Conservation (phyloP, 495 filamentous ascomycete species). For the Parathielavia hyrcaniae region DNA sequence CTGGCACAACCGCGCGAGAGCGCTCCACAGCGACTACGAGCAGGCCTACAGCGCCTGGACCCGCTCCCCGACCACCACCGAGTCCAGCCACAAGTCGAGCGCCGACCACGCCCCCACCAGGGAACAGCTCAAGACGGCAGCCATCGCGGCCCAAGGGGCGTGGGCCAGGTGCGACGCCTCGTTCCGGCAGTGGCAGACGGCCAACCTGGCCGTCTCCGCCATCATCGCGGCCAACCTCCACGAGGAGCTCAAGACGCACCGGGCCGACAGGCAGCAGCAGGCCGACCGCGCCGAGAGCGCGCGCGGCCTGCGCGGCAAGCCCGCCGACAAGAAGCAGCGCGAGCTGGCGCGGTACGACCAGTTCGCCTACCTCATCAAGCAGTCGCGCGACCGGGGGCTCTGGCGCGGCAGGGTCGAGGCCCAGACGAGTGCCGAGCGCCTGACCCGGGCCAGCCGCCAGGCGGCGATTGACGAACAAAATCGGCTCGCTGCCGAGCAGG, state of each 20-base stretch:
- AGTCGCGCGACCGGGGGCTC: slow-evolving; percentile 4
- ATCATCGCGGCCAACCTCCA: slow-evolving; percentile 3
- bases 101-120: neutral
- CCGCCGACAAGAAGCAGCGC: neutral
- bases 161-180: neutral
- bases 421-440: neutral
- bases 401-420: slow-evolving; percentile 9
- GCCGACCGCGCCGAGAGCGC: neutral
- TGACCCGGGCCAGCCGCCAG: neutral
- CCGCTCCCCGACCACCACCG: neutral
- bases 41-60: neutral
- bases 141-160: slow-evolving; percentile 2
- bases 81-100: neutral
- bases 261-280: neutral
- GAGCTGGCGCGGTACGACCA: slow-evolving; percentile 3
- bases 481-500: neutral
- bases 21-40: neutral
- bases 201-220: neutral
- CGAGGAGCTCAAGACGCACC: neutral
- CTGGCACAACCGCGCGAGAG: neutral
- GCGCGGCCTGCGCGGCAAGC: neutral
- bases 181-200: slow-evolving; percentile 1
- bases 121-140: neutral
- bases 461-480: neutral
- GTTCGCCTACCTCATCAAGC: neutral